These are phyloP conservation scores for Pythium chondricola DNA, from an alignment of 352 stramenopile genomes.

Conservation along the genomic window DNA sequence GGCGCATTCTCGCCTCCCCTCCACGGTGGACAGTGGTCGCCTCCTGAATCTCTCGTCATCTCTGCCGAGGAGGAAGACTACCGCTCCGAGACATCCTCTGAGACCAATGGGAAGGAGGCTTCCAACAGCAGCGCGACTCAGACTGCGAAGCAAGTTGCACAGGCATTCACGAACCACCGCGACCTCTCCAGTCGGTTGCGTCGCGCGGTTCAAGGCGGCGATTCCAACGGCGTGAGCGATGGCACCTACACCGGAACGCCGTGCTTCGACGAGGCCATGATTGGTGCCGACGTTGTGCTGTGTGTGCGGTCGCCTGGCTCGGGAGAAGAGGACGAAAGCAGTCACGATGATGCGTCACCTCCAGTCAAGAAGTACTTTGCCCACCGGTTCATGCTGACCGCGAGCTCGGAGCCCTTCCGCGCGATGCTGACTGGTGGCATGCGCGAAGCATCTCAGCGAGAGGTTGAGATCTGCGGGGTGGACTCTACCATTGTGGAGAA, in stretches of 20 bases:
- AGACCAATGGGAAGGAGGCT: slow-evolving; percentile 37
- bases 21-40: slow-evolving; percentile 26
- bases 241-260: background rate
- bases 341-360: slow-evolving; percentile 1
- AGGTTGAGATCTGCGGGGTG: slow-evolving; percentile 71
- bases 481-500: slow-evolving; percentile 62
- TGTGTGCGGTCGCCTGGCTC: slow-evolving; percentile 31
- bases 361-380: slow-evolving; percentile 44
- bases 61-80: slow-evolving; percentile 78
- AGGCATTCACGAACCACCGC: slow-evolving; percentile 54
- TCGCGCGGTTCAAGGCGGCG: slow-evolving; percentile 28
- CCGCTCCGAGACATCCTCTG: slow-evolving; percentile 64
- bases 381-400: slow-evolving; percentile 79
- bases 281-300: slow-evolving; percentile 69
- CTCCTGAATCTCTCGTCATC: slow-evolving; percentile 39
- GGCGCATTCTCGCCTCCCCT: slow-evolving; percentile 10
- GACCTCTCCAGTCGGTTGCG: slow-evolving; percentile 57
- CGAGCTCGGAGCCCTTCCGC: slow-evolving; percentile 76
- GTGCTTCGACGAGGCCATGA: slow-evolving; percentile 48
- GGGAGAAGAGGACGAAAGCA: slow-evolving; percentile 4
- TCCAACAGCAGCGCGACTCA: slow-evolving; percentile 1
- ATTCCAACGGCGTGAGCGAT: slow-evolving; percentile 11
- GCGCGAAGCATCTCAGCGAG: slow-evolving; percentile 59
- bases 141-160: slow-evolving; percentile 29
- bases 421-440: slow-evolving; percentile 80